Evolutionary conservation across 805 yeast genomes (phyloP).

Genomic region (Teunomyces kruisii): DNA sequence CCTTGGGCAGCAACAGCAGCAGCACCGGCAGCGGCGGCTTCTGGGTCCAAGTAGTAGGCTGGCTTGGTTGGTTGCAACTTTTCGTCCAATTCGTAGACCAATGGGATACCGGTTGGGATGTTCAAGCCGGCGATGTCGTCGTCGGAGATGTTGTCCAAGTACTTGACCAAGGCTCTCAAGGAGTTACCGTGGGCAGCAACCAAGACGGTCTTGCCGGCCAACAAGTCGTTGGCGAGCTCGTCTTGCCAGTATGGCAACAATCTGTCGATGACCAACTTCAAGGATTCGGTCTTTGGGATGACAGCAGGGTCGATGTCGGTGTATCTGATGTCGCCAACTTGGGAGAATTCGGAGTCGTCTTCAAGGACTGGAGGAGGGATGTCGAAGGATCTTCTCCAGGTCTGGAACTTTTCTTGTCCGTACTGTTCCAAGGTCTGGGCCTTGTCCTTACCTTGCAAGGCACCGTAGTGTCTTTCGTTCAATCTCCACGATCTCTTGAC

Average conservation of each 20-base stretch:
- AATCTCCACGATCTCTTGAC: constrained; percentile 96
- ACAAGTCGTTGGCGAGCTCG: constrained; percentile 79
- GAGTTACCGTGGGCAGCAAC: constrained; percentile 99
- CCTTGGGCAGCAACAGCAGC: constrained; percentile 99
- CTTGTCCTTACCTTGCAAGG: constrained; percentile 96
- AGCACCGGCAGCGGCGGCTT: constrained; percentile 99
- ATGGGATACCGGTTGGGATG: constrained; percentile 98
- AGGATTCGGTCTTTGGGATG: constrained; percentile 91
- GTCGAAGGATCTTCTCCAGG: constrained; percentile 96
- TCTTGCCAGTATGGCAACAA: constrained; percentile 96
- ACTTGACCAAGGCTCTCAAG: constrained; percentile 92
- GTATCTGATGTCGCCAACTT: constrained; percentile 85
- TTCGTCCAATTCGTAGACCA: constrained; percentile 92
- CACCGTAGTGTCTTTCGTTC: constrained; percentile 99
- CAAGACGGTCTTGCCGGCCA: constrained; percentile 85
- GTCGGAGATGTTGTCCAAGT: constrained; percentile 90
- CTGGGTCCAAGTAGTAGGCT: constrained; percentile 96
- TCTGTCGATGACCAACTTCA: constrained; percentile 93
- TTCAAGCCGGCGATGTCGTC: constrained; percentile 90
- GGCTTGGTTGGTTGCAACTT: constrained; percentile 86
- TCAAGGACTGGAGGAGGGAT: constrained; percentile 92
- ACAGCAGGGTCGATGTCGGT: constrained; percentile 77
- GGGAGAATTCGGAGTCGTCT: constrained; percentile 78
- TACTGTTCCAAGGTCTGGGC: constrained; percentile 84
- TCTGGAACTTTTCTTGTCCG: constrained; percentile 92